phyloP scores from a whole-genome alignment of 768 basidiomycete genomes.

The Auriscalpium vulgare region DNA sequence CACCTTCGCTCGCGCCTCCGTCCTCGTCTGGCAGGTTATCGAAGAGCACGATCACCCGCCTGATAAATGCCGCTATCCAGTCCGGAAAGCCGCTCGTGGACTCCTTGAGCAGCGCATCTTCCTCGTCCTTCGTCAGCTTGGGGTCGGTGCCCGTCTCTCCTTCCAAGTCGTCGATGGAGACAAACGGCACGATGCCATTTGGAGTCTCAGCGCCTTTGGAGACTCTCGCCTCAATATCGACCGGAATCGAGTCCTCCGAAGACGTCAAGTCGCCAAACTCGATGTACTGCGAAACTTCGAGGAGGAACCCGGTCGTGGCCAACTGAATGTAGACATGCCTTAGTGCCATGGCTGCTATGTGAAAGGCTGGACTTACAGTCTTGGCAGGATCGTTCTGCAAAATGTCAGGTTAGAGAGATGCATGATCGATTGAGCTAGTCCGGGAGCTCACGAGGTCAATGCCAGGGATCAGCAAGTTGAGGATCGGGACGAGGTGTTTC shows the following conservation, averaged over 20 bases:
- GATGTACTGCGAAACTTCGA: conserved; percentile 68
- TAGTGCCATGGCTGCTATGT: not conserved
- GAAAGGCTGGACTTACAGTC: conserved; percentile 39
- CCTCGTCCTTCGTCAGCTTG: conserved; percentile 49
- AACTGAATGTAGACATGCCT: conserved; percentile 33
- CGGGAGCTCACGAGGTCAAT: conserved; percentile 64
- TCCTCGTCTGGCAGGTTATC: conserved; percentile 85
- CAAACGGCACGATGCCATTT: conserved; percentile 18
- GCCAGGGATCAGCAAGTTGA: conserved; percentile 77
- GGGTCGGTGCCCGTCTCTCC: not conserved
- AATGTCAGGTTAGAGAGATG: conserved; percentile 3
- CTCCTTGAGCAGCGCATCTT: conserved; percentile 64
- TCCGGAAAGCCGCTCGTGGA: conserved; percentile 70
- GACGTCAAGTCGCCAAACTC: conserved; percentile 58
- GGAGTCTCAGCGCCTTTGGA: conserved; percentile 9
- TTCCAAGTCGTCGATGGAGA: conserved; percentile 30
- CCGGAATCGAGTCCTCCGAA: conserved; percentile 9
- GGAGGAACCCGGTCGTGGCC: conserved; percentile 68
- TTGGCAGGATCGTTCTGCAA: conserved; percentile 69
- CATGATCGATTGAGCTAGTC: not conserved
- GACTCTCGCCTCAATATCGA: conserved; percentile 17
- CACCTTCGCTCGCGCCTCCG: conserved; percentile 60
- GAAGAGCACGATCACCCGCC: conserved; percentile 69
- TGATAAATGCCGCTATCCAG: conserved; percentile 78
- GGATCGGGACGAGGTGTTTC: conserved; percentile 70